Conservation (phyloP, 176 grass and related monocot genomes). For the Luzula sylvatica region DNA sequence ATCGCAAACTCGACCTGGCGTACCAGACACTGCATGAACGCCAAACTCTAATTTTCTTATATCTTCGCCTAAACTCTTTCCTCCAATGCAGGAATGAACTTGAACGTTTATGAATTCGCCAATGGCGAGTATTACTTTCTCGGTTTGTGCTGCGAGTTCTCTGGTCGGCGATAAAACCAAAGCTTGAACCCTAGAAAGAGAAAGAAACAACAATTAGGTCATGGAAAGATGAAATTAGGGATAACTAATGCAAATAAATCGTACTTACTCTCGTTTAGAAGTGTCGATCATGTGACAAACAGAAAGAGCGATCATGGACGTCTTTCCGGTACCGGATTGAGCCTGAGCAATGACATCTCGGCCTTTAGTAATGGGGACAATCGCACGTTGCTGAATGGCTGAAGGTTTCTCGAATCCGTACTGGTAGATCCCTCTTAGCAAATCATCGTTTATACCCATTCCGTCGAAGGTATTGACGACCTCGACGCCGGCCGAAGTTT, state of each 20-base stretch:
- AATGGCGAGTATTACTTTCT: constrained; percentile 63
- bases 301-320: constrained; percentile 87
- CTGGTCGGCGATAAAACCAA: constrained; percentile 79
- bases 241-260: neutral
- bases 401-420: constrained; percentile 98
- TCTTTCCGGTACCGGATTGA: constrained; percentile 92
- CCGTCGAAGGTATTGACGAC: constrained; percentile 80
- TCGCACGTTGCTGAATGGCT: constrained; percentile 94
- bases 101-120: constrained; percentile 62
- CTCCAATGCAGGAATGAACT: constrained; percentile 73
- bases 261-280: constrained; percentile 77
- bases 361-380: constrained; percentile 71
- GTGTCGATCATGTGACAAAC: constrained; percentile 93
- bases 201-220: constrained; percentile 6
- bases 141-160: constrained; percentile 79
- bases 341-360: constrained; percentile 96
- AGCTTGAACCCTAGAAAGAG: constrained; percentile 51
- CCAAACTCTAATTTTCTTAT: constrained; percentile 74
- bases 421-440: constrained; percentile 83
- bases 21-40: constrained; percentile 79
- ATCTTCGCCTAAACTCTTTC: constrained; percentile 75
- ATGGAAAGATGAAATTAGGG: too few species aligned
- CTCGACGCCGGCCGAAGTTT: constrained; percentile 81
- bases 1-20: constrained; percentile 69
- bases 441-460: constrained; percentile 89